Evolutionary conservation across 345 rosid species (phyloP), one percentile per base, ranked within the genome.

Genomic region (Ailanthus altissimus): DNA sequence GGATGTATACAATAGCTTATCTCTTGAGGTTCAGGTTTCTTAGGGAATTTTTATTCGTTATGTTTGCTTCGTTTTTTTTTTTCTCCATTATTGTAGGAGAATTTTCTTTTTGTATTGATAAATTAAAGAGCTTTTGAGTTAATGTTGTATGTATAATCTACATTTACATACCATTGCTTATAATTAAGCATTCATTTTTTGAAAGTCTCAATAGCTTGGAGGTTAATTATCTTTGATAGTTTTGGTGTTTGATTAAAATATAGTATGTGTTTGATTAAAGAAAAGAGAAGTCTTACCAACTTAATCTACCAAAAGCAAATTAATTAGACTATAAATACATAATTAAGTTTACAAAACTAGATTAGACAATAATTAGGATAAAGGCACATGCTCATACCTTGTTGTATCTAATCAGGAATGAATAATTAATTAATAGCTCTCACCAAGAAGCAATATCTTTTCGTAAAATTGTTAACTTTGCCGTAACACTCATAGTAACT

Each of bases 371-470:
- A 20, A 32, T 32, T 32, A 32, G 32, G 59, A 51, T 0, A 60
- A 3, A 11, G 61, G 74, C 28, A 20, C 61, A 36, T 51, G 43
- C 6, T 9, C n/a, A 51, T 51, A 9, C 43, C 10, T 70, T 56
- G 61, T 71, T 58, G 45, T n/a, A 7, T 70, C 46, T 70, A 12
- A 70, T 51, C 61, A 21, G 74, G 46, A 32, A 70, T 32, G 20
- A 32, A 67, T 67, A 23, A 70, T 28, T 51, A 67, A 70, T 70
- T 49, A 69, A 46, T 51, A 18, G 20, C 57, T 12, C 61, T 51
- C 61, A 61, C 74, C 74, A 53, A 51, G 42, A 12, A 18, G 23
- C 21, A 16, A 18, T 4, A 18, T 20, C 38, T 32, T 32, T 32
- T 32, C 38, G 3, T 32, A 3, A 32, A 32, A 32, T 32, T 32